Evolutionary conservation across 1,284 basidiomycete species (phyloP).

Genomic region (Moniliophthora roreri): DNA sequence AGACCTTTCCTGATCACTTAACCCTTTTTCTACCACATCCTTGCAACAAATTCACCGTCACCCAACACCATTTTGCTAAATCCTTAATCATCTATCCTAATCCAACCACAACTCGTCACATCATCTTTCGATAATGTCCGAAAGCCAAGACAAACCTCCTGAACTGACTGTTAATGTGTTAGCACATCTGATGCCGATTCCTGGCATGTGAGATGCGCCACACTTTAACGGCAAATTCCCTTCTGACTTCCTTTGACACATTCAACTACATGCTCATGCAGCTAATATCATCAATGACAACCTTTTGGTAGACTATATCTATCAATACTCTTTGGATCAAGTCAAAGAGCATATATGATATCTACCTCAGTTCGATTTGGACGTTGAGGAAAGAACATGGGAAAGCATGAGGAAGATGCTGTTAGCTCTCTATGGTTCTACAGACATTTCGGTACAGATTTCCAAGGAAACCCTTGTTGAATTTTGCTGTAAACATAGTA

Average conservation of each 20-base stretch:
- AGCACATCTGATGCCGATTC: slow-evolving; percentile 6
- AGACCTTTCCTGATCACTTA: not conserved
- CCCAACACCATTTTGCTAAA: not conserved
- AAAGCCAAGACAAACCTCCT: not conserved
- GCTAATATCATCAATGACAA: slow-evolving; percentile 8
- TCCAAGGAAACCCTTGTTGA: slow-evolving; percentile 9
- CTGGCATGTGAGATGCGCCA: slow-evolving; percentile 1
- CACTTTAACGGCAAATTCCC: slow-evolving; percentile 7
- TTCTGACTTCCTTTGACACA: slow-evolving; percentile 1
- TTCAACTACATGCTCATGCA: slow-evolving; percentile 3
- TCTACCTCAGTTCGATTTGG: slow-evolving; percentile 10
- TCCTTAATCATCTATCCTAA: not conserved
- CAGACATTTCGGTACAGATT: slow-evolving; percentile 2
- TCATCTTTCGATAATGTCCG: too few relatives aligned
- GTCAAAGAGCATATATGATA: slow-evolving; percentile 7
- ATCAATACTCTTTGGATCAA: slow-evolving; percentile 12
- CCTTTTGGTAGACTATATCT: slow-evolving; percentile 12
- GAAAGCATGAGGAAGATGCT: slow-evolving; percentile 1
- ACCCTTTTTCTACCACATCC: not conserved
- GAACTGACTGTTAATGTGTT: not conserved
- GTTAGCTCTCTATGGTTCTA: slow-evolving; percentile 1
- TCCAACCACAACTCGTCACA: not conserved
- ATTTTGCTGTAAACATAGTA: not conserved
- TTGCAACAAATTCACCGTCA: too few relatives aligned
- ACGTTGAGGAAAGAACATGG: slow-evolving; percentile 8